A percentile compares a stretch with the other conserved stretches of the same genome.
Evolutionary conservation across 2,329 filamentous ascomycete species (phyloP).

Genomic region (Penicillium palitans): DNA sequence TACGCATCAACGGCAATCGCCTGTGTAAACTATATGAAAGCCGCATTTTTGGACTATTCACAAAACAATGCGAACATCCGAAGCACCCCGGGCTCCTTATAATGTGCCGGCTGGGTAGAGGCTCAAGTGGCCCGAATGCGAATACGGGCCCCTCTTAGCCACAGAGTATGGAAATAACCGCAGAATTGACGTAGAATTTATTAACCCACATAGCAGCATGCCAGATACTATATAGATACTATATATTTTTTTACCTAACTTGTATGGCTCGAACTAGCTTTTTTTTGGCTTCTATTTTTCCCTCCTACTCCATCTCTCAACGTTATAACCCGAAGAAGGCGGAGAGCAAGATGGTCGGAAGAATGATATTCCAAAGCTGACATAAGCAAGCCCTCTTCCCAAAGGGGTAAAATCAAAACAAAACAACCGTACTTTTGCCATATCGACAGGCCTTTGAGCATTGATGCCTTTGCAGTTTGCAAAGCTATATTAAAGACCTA

Average conservation of each 20-base stretch:
- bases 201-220: background rate
- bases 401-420: conserved; percentile 36
- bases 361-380: background rate
- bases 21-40: background rate
- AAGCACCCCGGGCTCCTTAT: background rate
- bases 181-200: background rate
- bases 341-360: background rate
- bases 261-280: background rate
- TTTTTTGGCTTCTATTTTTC: background rate
- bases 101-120: background rate
- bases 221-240: background rate
- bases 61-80: background rate
- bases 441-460: background rate
- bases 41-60: background rate
- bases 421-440: conserved; percentile 20
- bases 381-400: conserved; percentile 9
- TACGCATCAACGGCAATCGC: background rate
- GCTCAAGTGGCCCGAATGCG: background rate
- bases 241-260: background rate
- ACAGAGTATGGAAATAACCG: background rate
- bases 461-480: background rate
- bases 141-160: background rate
- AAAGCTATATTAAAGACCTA: background rate
- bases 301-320: background rate
- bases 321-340: background rate